phyloP scores from a whole-genome alignment of 139 green algal species.

The Chlorella sorokiniana region DNA sequence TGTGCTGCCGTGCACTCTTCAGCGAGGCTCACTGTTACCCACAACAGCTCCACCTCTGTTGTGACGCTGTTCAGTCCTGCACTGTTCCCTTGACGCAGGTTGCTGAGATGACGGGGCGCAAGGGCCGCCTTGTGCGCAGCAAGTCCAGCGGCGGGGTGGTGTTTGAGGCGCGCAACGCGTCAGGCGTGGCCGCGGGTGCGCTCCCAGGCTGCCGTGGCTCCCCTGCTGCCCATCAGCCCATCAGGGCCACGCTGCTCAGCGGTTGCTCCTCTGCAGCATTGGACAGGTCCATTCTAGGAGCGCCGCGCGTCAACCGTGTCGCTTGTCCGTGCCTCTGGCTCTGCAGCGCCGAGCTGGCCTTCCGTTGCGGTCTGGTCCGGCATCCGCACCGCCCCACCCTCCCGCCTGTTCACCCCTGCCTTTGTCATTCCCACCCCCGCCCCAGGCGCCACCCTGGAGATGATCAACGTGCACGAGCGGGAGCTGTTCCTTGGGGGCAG shows the following conservation, averaged over 20 bases:
- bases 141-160: slow-evolving; percentile 52
- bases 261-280: not conserved
- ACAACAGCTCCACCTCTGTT: not conserved
- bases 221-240: not conserved
- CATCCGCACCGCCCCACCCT: not conserved
- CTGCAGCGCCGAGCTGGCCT: no score
- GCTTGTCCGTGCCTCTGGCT: no score
- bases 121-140: slow-evolving; percentile 63
- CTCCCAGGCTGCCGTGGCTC: not conserved
- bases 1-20: no score
- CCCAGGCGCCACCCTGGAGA: slow-evolving; percentile 48
- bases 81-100: slow-evolving; percentile 36
- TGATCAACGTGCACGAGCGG: slow-evolving; percentile 78
- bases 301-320: no score
- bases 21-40: not conserved
- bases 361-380: not conserved
- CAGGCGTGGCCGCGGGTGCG: slow-evolving; percentile 43
- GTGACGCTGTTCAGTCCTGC: no score
- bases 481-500: slow-evolving; percentile 68
- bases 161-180: slow-evolving; percentile 47
- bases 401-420: no score
- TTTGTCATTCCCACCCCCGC: no score
- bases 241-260: not conserved
- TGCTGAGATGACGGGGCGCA: slow-evolving; percentile 85
- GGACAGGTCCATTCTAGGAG: no score